Evolutionary conservation across 176 grass and related monocot species (phyloP).

Genomic region (Elymus sibiricus): DNA sequence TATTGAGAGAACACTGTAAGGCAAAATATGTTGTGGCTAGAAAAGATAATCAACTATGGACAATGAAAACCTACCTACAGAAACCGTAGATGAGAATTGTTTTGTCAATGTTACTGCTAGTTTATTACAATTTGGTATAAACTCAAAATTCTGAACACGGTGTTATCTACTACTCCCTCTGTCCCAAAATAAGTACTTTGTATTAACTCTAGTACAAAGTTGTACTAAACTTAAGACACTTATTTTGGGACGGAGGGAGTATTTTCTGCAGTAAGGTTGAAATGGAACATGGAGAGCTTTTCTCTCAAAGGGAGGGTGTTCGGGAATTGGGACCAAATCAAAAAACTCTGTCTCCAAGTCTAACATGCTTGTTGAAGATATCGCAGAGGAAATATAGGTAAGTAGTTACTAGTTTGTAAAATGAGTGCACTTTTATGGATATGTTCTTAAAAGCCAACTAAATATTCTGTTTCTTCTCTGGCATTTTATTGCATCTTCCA

Average conservation of each 20-base stretch:
- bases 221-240: too few species aligned
- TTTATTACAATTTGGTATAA: background rate
- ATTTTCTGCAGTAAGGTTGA: conserved; percentile 61
- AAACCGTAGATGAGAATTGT: conserved; percentile 46
- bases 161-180: background rate
- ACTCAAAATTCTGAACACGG: background rate
- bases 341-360: conserved; percentile 66
- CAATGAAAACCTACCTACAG: conserved; percentile 69
- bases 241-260: too few species aligned
- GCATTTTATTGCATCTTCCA: background rate
- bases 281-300: conserved; percentile 74
- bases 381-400: conserved; percentile 78
- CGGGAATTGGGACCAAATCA: conserved; percentile 51
- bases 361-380: conserved; percentile 91
- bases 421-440: too few species aligned
- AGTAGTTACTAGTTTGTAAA: conserved; percentile 17
- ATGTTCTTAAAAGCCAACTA: background rate
- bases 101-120: background rate
- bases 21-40: conserved; percentile 75
- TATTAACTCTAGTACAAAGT: too few species aligned
- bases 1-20: conserved; percentile 79
- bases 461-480: background rate
- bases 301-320: conserved; percentile 53
- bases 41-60: conserved; percentile 76
- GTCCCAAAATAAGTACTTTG: too few species aligned